Base-by-base conservation (phyloP, 1,284 basidiomycete species). In the Cronartium quercuum region DNA sequence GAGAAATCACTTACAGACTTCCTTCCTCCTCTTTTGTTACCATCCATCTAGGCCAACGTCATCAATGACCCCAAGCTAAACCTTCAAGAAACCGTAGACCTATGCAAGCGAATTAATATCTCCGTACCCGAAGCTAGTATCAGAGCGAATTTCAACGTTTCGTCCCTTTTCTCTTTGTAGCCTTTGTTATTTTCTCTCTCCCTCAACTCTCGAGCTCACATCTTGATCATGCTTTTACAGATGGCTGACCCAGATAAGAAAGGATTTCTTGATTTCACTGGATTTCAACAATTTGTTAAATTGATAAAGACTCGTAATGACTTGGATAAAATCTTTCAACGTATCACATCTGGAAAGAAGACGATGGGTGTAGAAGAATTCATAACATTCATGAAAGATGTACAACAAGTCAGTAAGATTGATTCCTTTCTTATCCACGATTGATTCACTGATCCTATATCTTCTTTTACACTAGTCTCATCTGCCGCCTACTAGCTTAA, bases 261-360 rank as follows among this genome's bases (percentile, higher is more conserved):
- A 1, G 87, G 87, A 3, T 90, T 85, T 76, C 87, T 98, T 51
- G 89, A 94, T 81, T 93, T 94, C 80, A 81, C 85, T 1, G 89
- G 90, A 76, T 98, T 98, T 80, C 90, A 90, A 77, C 84, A 84
- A 15, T 94, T 98, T 77, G 91, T 97, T 77, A 90, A 90, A 80
- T 83, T 90, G 6, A 85, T 96, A 68, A 95, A 95, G 80, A 85
- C 86, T 1, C 86, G 94, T 24, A 88, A 89, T 0, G 95, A 98
- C 77, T 83, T 98, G 1, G 88, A 90, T 67, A 79, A 83, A 1
- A 80, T 83, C 68, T 82, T 82, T 75, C 66, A 74, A 29, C 13
- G 38, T 29, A 38, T 79, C 21, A 63, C 77, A 1, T 69, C 63
- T 37, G 58, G 37, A 41, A 34, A 37, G 34, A 34, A 61, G 4